Evolutionary conservation across 1,284 basidiomycete species (phyloP), one percentile per base, ranked within the genome.

Genomic region (Moesziomyces sp.): DNA sequence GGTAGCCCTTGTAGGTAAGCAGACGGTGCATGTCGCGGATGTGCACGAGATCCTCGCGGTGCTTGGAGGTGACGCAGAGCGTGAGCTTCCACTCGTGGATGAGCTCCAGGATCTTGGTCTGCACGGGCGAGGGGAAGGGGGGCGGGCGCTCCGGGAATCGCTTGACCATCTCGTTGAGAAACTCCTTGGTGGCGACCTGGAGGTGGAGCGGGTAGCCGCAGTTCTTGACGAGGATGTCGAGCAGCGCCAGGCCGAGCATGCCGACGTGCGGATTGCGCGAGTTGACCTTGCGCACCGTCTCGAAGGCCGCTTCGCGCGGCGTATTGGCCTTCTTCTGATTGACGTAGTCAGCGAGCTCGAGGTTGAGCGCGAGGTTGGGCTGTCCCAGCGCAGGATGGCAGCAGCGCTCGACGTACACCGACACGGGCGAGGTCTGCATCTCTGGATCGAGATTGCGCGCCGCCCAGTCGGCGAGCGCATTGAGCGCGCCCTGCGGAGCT

Each of bases 161-260:
- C 47, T 95, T 91, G 26, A 99, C 97, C 80, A 99, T 91, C 85
- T 98, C 96, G 85, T 99, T 99, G 21, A 99, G 88, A 82, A 99
- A 99, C 84, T 98, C 97, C 84, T 99, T 99, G 24, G 97, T 99
- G n/a, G 92, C 89, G 77, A 99, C 92, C 85, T 99, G 96, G 24
- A 99, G 90, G 82, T 99, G 96, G 67, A 99, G 92, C 0, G 95
- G 91, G 85, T 99, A 99, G 79, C 96, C 96, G 83, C 95, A 97
- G 51, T 93, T 91, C 84, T 95, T 93, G 54, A 97, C 92, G 52
- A 99, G 90, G 14, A 93, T 94, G 84, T 97, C 94, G 69, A 99
- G 90, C 4, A 98, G 85, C 74, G 84, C 76, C 6, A 87, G 79
- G 1, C 92, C 90, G 40, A 97, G 89, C 78, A 94, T 89, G 24